A percentile compares a stretch with the other conserved stretches of the same genome.
Evolutionary conservation across 345 rosid genomes (phyloP).

Genomic region (Eucalyptus cladocalyx): DNA sequence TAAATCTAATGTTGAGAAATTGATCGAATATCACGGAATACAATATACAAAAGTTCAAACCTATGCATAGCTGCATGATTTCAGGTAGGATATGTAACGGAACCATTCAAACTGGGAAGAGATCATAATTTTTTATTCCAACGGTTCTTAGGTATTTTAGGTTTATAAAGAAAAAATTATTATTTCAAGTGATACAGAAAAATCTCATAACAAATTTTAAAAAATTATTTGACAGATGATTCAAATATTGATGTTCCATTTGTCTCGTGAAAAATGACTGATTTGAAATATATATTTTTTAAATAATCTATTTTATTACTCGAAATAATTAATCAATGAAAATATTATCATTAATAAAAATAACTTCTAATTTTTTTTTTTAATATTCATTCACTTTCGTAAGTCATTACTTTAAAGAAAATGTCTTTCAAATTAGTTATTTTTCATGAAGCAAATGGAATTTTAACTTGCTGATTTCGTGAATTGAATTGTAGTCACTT

Average conservation of each 20-base stretch:
- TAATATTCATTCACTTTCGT: too few relatives aligned
- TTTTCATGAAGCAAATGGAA: neutral
- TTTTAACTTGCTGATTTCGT: neutral
- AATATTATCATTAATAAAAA: too few relatives aligned
- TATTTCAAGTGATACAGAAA: accelerated
- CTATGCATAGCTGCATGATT: neutral
- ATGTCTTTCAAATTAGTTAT: too few relatives aligned
- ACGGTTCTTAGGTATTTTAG: neutral
- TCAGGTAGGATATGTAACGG: neutral
- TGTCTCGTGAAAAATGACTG: accelerated
- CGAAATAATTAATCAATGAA: too few relatives aligned
- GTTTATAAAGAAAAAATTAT: neutral
- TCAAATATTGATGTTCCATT: accelerated
- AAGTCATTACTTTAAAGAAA: too few relatives aligned
- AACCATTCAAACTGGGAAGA: too few relatives aligned
- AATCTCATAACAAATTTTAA: neutral
- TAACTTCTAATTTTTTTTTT: accelerated
- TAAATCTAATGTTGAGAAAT: accelerated
- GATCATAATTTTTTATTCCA: neutral
- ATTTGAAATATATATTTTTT: too few relatives aligned
- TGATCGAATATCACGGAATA: neutral
- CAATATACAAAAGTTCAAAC: neutral
- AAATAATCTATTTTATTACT: too few relatives aligned
- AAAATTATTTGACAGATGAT: neutral
- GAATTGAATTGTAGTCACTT: neutral